Evolutionary conservation across 1,139 yeast species (phyloP).

Genomic region (Hemisphaericaspora lyxosophila): DNA sequence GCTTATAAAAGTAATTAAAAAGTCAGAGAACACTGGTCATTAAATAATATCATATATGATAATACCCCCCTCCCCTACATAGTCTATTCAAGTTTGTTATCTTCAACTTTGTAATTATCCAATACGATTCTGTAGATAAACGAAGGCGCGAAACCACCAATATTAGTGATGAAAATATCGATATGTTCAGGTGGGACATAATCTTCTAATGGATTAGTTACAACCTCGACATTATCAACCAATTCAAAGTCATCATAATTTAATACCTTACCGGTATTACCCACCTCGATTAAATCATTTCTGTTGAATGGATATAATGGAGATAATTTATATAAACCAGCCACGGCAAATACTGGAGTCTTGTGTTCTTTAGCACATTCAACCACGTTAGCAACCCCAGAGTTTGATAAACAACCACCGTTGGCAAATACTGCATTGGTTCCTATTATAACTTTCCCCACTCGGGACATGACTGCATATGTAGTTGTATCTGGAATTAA

Average conservation of each 20-base stretch:
- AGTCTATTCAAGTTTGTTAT: conserved; percentile 53
- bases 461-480: conserved; percentile 95
- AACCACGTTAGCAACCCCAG: conserved; percentile 92
- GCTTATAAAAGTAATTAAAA: neutral
- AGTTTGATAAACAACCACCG: conserved; percentile 88
- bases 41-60: too few species aligned
- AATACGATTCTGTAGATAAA: conserved; percentile 92
- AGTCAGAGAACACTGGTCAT: neutral
- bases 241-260: conserved; percentile 64
- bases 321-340: conserved; percentile 89
- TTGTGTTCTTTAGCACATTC: conserved; percentile 94
- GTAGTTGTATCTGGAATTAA: conserved; percentile 91
- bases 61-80: neutral
- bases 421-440: conserved; percentile 91
- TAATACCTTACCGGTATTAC: conserved; percentile 84
- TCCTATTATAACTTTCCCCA: conserved; percentile 93
- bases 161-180: conserved; percentile 89
- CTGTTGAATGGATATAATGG: conserved; percentile 93
- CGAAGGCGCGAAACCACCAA: conserved; percentile 96
- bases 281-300: conserved; percentile 86
- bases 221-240: conserved; percentile 71
- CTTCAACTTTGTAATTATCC: conserved; percentile 89
- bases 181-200: conserved; percentile 93
- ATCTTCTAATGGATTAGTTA: conserved; percentile 88
- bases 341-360: conserved; percentile 94